Evolutionary conservation across 2,329 filamentous ascomycete genomes (phyloP).

Genomic region (Aureobasidium melanogenum): DNA sequence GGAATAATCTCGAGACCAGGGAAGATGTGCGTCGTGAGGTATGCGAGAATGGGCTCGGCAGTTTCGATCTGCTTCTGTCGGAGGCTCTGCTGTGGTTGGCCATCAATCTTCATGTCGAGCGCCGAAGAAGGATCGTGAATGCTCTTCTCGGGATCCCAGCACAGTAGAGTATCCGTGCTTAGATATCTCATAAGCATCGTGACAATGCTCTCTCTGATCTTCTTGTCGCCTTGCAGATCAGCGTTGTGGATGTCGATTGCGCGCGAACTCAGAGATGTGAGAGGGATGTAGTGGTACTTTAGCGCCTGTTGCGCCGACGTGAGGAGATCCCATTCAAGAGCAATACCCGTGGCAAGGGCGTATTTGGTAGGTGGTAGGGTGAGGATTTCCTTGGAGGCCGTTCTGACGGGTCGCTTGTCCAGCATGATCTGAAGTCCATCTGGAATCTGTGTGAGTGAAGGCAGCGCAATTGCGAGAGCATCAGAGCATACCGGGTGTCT

Average conservation of each 20-base stretch:
- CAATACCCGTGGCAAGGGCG: conserved; percentile 74
- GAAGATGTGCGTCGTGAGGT: conserved; percentile 67
- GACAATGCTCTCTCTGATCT: conserved; percentile 56
- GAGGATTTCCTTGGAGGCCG: conserved; percentile 62
- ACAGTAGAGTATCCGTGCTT: conserved; percentile 84
- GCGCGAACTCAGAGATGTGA: conserved; percentile 77
- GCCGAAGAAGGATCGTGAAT: conserved; percentile 32
- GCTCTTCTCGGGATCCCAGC: conserved; percentile 63
- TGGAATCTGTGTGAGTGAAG: conserved; percentile 16
- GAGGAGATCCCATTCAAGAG: conserved; percentile 87
- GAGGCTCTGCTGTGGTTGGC: conserved; percentile 46
- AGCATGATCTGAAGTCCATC: conserved; percentile 59
- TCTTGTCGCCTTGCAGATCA: conserved; percentile 44
- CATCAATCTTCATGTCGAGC: conserved; percentile 26
- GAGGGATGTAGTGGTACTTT: conserved; percentile 77
- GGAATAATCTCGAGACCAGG: conserved; percentile 71
- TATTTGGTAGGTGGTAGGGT: conserved; percentile 66
- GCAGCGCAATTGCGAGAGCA: not conserved
- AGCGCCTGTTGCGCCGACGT: conserved; percentile 74
- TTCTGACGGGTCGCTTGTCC: conserved; percentile 70
- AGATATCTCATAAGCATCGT: conserved; percentile 72
- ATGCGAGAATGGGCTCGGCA: conserved; percentile 61
- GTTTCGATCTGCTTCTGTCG: conserved; percentile 62
- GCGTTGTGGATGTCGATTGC: conserved; percentile 71
- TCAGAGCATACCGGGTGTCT: conserved; percentile 50